Evolutionary conservation across 2,329 filamentous ascomycete genomes (phyloP), one percentile per base, ranked within the genome.

Genomic region (Zymoseptoria pseudotritici): DNA sequence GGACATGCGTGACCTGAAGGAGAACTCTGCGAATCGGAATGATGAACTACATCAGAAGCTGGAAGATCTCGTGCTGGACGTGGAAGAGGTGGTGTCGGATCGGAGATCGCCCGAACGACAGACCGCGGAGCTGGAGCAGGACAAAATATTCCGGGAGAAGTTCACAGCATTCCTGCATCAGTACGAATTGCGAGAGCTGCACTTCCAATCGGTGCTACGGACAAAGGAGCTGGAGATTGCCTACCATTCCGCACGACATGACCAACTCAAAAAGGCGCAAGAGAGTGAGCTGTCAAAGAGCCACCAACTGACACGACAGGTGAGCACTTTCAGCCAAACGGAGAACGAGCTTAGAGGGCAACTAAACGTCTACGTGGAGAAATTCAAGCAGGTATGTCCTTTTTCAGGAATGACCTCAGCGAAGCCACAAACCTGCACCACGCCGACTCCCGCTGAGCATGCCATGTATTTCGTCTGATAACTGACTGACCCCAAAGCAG

Each of bases 351-450:
- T 99, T 58, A 82, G 94, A 61, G 95, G 90, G 69, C 94, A 99
- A 76, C 85, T 99, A 69, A 97, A 97, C 74, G 93, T 97, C 69
- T 99, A 99, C 70, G 93, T 97, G 24, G 94, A 99, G 74, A 99
- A 97, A 78, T 97, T 97, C 78, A 97, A 97, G 80, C 94, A 99
- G 89, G 93, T 96, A 84, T 65, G 71, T 70, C 55, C 54, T 53
- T 53, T 53, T 53, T 24, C 52, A 53, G 52, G 52, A 53, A 53
- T 53, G 22, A 53, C 52, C 52, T 53, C 52, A 29, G 20, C 22
- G 19, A 52, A 21, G 36, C 36, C 36, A 46, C 36, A 46, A 46
- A 46, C 36, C 13, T 46, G 36, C 36, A 46, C 36, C 36, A 46
- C 36, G 36, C 36, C 36, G 36, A 46, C 36, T 46, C 36, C 36